These are phyloP conservation scores for Penstemon newberryi DNA, from an alignment of 257 asterid genomes.

Conservation along the genomic window DNA sequence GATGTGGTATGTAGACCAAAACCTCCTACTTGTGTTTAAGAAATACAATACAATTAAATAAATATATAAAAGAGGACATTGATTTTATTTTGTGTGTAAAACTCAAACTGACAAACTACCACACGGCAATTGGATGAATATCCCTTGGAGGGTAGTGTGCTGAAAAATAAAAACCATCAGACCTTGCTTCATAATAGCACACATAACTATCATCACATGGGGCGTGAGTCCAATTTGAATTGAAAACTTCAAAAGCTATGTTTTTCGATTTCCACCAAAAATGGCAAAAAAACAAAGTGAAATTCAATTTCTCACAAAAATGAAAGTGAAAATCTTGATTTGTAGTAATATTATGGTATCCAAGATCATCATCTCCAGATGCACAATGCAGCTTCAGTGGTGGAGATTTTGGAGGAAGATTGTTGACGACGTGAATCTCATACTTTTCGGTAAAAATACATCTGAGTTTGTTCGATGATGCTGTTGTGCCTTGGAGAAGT, in stretches of 20 bases:
- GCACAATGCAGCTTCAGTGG: conserved; percentile 2
- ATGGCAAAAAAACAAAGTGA: conserved; percentile 16
- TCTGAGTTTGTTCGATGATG: background rate
- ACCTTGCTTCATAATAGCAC: background rate
- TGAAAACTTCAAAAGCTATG: background rate
- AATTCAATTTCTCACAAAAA: background rate
- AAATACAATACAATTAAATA: too few relatives aligned
- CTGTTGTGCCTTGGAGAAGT: background rate
- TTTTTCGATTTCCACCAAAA: conserved; percentile 17
- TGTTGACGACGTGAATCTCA: background rate
- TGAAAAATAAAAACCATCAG: background rate
- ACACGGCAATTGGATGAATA: too few relatives aligned
- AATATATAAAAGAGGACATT: too few relatives aligned
- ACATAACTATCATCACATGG: background rate
- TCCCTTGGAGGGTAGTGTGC: too few relatives aligned
- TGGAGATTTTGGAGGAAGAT: background rate
- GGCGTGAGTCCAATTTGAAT: too few relatives aligned
- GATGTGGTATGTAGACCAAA: too few relatives aligned
- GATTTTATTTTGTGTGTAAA: too few relatives aligned
- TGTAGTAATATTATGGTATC: background rate
- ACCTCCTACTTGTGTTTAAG: too few relatives aligned
- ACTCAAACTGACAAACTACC: too few relatives aligned
- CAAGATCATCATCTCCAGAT: conserved; percentile 23
- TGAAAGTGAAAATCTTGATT: background rate
- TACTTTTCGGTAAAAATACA: background rate